A percentile compares a stretch with the other conserved stretches of the same genome.
Evolutionary conservation across 2,329 filamentous ascomycete species (phyloP).

Genomic region (Aspergillus fructus): DNA sequence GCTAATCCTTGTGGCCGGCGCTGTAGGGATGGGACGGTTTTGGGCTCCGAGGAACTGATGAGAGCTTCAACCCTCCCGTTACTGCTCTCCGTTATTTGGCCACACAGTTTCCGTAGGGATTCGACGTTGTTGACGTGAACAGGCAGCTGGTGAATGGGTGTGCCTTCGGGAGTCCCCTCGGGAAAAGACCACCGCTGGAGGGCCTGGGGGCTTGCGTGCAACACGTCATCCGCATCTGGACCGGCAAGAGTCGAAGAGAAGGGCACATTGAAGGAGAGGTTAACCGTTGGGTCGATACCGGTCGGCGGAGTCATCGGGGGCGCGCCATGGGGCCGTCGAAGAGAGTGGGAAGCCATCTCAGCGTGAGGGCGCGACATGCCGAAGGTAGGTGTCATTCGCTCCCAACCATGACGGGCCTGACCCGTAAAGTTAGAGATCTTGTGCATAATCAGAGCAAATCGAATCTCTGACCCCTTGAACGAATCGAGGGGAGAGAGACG

Average conservation of each 20-base stretch:
- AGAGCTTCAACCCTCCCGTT: constrained; percentile 76
- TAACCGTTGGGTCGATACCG: constrained; percentile 73
- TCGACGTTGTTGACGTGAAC: constrained; percentile 85
- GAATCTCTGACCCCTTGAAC: constrained; percentile 37
- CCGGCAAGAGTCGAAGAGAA: constrained; percentile 90
- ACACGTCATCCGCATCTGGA: constrained; percentile 89
- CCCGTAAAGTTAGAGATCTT: constrained; percentile 69
- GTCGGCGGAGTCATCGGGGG: constrained; percentile 64
- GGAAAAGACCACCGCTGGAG: constrained; percentile 92
- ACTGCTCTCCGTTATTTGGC: constrained; percentile 70
- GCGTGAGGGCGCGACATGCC: constrained; percentile 61
- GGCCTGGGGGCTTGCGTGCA: constrained; percentile 86
- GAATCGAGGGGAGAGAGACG: constrained; percentile 34
- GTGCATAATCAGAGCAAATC: constrained; percentile 52
- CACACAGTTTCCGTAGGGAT: constrained; percentile 75
- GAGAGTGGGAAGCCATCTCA: constrained; percentile 53
- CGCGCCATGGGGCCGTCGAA: constrained; percentile 55
- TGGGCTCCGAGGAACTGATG: constrained; percentile 79
- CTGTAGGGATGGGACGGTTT: constrained; percentile 54
- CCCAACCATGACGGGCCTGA: constrained; percentile 66
- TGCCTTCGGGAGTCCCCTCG: constrained; percentile 78
- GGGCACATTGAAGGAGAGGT: constrained; percentile 95
- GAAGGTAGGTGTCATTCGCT: constrained; percentile 66
- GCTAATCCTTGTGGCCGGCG: constrained; percentile 58
- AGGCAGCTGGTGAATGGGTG: constrained; percentile 85